These are phyloP conservation scores for Verruconis gallopava DNA, from an alignment of 2,329 filamentous ascomycete species.

Conservation along the genomic window DNA sequence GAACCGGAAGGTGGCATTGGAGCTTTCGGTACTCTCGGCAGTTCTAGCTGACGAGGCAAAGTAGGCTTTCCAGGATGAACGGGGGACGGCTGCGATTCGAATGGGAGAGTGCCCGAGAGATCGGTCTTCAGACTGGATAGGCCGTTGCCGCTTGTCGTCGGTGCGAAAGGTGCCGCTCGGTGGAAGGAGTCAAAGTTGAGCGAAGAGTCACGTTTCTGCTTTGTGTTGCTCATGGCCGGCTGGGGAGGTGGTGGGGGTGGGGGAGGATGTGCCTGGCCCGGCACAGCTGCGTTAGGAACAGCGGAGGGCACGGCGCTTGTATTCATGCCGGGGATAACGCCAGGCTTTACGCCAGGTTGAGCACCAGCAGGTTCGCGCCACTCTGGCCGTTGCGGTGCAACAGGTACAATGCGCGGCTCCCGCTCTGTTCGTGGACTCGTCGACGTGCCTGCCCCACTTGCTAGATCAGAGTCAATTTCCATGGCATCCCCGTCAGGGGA, in stretches of 20 bases:
- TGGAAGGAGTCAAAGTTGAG: slow-evolving; percentile 34
- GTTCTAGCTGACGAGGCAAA: slow-evolving; percentile 16
- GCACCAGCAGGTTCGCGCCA: slow-evolving; percentile 5
- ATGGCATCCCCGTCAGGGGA: slow-evolving; percentile 7
- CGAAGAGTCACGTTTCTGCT: background rate
- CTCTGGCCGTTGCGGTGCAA: slow-evolving; percentile 4
- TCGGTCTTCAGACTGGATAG: slow-evolving; percentile 23
- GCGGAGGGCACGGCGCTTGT: background rate
- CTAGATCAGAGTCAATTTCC: slow-evolving; percentile 9
- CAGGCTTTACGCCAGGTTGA: background rate
- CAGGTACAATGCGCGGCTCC: slow-evolving; percentile 5
- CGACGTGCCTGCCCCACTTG: background rate
- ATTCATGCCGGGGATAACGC: background rate
- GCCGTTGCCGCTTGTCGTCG: slow-evolving; percentile 23
- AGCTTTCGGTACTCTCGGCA: slow-evolving; percentile 39
- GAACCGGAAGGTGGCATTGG: slow-evolving; percentile 22
- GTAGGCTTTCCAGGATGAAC: background rate
- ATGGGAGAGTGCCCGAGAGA: slow-evolving; percentile 42
- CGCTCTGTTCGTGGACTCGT: background rate
- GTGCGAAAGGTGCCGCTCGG: slow-evolving; percentile 36
- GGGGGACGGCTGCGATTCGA: slow-evolving; percentile 34
- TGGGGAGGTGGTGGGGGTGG: slow-evolving; percentile 6
- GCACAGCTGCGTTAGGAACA: slow-evolving; percentile 7
- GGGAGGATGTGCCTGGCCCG: background rate
- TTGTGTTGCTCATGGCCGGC: slow-evolving; percentile 4